These are phyloP conservation scores for Trichaptum fuscoviolaceum DNA, from an alignment of 768 basidiomycete genomes.

Conservation along the genomic window DNA sequence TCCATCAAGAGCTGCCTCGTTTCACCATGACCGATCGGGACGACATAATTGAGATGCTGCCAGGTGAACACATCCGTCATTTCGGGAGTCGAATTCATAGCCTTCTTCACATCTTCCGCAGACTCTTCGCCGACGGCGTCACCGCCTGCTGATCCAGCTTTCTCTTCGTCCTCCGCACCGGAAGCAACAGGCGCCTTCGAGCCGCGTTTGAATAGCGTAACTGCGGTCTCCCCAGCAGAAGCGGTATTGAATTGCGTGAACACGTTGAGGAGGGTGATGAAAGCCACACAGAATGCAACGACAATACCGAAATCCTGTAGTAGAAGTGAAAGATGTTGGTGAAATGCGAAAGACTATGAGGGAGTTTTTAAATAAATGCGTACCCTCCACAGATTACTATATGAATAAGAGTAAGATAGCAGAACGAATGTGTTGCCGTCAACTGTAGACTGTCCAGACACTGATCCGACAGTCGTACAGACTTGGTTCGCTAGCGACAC, in stretches of 20 bases:
- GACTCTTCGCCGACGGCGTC: constrained; percentile 10
- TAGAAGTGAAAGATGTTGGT: background rate
- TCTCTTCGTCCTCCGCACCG: background rate
- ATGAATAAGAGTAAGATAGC: constrained; percentile 37
- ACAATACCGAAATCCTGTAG: constrained; percentile 66
- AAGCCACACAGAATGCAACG: constrained; percentile 56
- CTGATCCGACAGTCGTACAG: constrained; percentile 65
- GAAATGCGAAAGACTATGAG: background rate
- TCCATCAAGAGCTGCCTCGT: constrained; percentile 24
- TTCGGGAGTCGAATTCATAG: constrained; percentile 22
- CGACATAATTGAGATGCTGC: constrained; percentile 31
- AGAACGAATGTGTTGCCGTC: constrained; percentile 52
- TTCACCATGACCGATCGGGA: constrained; percentile 21
- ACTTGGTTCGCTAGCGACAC: constrained; percentile 61
- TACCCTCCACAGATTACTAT: constrained; percentile 44
- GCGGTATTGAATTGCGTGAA: constrained; percentile 52
- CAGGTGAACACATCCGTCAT: constrained; percentile 33
- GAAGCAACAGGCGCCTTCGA: constrained; percentile 21
- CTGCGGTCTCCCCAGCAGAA: constrained; percentile 29
- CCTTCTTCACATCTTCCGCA: constrained; percentile 15
- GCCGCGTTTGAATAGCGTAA: constrained; percentile 66
- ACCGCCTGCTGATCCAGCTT: background rate
- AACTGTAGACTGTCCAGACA: constrained; percentile 55
- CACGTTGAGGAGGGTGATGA: constrained; percentile 47
- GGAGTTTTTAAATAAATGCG: background rate